Evolutionary conservation across 768 basidiomycete genomes (phyloP).

Genomic region (Exidia glandulosa): DNA sequence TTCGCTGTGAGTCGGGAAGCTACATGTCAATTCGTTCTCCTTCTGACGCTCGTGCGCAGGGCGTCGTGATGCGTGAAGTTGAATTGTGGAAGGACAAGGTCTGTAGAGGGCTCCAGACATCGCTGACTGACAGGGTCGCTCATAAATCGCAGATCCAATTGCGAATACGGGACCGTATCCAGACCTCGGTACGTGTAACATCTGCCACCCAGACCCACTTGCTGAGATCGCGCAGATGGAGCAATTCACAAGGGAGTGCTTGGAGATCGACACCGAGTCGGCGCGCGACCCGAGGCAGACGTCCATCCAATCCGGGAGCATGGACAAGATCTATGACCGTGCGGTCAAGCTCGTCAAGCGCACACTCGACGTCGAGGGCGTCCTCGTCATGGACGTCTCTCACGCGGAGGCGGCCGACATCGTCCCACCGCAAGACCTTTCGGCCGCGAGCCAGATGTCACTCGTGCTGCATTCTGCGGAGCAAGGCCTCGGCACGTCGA

Average conservation of each 20-base stretch:
- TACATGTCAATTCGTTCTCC: not conserved
- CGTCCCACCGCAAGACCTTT: constrained; percentile 42
- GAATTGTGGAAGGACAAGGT: constrained; percentile 94
- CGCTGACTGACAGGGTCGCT: not conserved
- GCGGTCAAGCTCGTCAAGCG: constrained; percentile 82
- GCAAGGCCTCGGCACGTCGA: constrained; percentile 37
- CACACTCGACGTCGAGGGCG: constrained; percentile 87
- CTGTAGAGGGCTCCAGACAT: constrained; percentile 3
- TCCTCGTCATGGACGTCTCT: constrained; percentile 85
- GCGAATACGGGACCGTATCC: constrained; percentile 81
- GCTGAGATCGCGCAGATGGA: constrained; percentile 58
- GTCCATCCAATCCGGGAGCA: constrained; percentile 28
- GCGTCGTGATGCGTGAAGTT: constrained; percentile 89
- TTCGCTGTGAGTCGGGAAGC: constrained; percentile 46
- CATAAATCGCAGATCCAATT: constrained; percentile 68
- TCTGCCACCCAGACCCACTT: not conserved
- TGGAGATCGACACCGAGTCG: constrained; percentile 70
- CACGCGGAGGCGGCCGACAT: constrained; percentile 57
- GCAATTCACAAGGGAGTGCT: constrained; percentile 86
- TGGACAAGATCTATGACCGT: constrained; percentile 87
- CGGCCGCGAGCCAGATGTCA: constrained; percentile 50
- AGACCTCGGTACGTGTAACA: constrained; percentile 55
- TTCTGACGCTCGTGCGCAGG: constrained; percentile 23
- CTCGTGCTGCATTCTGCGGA: constrained; percentile 58
- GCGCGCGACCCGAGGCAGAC: constrained; percentile 24